Conservation (phyloP, 495 filamentous ascomycete genomes). For the Entonaema liquescens region DNA sequence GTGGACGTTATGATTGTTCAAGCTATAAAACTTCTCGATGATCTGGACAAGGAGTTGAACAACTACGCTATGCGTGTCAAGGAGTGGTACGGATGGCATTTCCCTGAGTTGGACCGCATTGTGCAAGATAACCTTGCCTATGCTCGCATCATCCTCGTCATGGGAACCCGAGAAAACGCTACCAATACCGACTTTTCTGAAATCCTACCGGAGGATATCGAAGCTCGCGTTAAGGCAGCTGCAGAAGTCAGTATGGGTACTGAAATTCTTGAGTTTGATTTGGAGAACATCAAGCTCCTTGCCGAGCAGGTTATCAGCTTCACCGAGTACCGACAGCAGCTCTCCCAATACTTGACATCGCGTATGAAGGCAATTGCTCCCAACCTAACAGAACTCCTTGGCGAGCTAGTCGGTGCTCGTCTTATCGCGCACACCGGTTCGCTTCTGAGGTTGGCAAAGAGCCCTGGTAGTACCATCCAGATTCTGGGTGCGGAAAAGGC, state of each 20-base stretch:
- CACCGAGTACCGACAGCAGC: constrained; percentile 86
- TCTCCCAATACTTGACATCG: constrained; percentile 86
- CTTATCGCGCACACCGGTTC: constrained; percentile 96
- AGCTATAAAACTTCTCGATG: constrained; percentile 91
- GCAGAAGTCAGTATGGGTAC: constrained; percentile 99
- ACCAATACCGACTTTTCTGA: constrained; percentile 82
- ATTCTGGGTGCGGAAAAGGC: constrained; percentile 99
- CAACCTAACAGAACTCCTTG: constrained; percentile 92
- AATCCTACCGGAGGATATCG: constrained; percentile 96
- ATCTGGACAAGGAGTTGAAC: constrained; percentile 98
- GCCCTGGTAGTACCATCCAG: constrained; percentile 93
- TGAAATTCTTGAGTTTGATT: constrained; percentile 88
- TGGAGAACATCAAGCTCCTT: constrained; percentile 87
- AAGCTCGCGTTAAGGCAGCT: constrained; percentile 87
- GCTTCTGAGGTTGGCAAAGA: constrained; percentile 95
- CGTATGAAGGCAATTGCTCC: constrained; percentile 98
- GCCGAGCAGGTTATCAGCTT: constrained; percentile 93
- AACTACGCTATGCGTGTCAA: constrained; percentile 98
- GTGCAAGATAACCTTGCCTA: constrained; percentile 98
- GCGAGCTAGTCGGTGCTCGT: constrained; percentile 92
- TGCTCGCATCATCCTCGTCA: constrained; percentile 80
- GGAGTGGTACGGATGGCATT: constrained; percentile 99
- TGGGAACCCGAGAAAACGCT: constrained; percentile 86
- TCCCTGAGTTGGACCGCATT: constrained; percentile 95
- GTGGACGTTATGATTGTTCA: constrained; percentile 99